These are phyloP conservation scores for Quercus cerris DNA, from an alignment of 306 rosid genomes.

Conservation along the genomic window DNA sequence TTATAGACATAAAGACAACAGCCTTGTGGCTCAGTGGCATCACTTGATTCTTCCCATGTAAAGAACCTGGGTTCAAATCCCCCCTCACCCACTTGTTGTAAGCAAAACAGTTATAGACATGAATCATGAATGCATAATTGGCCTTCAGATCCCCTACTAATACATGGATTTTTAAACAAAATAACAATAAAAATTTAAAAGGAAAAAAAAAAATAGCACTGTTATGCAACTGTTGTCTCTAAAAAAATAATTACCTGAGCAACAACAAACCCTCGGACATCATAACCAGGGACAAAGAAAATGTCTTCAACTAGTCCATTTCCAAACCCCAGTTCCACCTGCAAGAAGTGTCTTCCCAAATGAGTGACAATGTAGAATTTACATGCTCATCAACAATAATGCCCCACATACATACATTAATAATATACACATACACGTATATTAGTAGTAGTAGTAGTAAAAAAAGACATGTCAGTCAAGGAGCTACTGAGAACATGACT, in stretches of 20 bases:
- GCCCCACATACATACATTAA: no score
- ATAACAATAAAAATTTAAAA: constrained; percentile 1
- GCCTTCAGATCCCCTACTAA: neutral
- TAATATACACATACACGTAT: no score
- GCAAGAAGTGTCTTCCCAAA: constrained; percentile 34
- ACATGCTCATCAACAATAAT: constrained; percentile 13
- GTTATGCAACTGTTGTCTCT: neutral
- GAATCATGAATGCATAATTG: neutral
- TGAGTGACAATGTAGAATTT: constrained; percentile 18
- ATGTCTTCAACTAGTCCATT: constrained; percentile 59
- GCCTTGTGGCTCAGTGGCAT: no score
- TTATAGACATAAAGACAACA: no score
- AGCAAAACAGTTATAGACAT: no score
- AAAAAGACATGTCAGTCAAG: no score
- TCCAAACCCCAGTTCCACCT: constrained; percentile 91
- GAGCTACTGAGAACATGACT: no score
- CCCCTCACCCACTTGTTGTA: no score
- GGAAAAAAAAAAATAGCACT: neutral
- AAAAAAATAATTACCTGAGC: constrained; percentile 73
- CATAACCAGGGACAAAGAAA: constrained; percentile 83
- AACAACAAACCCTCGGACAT: constrained; percentile 79
- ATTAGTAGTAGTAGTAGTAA: no score
- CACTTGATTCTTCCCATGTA: no score
- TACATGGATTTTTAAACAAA: neutral
- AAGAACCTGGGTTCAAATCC: no score